phyloP scores from a whole-genome alignment of 371 early-diverging fungal species.

The Lichtheimia hyalospora region DNA sequence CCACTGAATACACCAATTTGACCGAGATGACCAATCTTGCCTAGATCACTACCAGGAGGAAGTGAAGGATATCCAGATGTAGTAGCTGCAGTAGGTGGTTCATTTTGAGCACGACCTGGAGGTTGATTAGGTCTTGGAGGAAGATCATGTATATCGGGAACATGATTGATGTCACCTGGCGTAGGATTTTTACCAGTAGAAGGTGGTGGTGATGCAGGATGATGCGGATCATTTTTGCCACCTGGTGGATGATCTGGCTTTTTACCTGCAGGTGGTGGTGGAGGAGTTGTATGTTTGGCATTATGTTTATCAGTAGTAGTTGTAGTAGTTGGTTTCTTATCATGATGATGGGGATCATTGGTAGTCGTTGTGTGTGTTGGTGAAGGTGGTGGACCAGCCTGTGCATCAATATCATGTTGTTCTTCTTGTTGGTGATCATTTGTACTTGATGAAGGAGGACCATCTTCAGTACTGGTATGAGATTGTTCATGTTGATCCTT shows the following conservation, averaged over 20 bases:
- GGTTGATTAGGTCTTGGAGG: neutral
- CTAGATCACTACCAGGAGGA: constrained; percentile 15
- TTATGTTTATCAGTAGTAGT: neutral
- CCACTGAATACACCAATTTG: constrained; percentile 17
- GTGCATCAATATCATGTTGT: neutral
- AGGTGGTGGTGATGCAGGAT: too few relatives aligned
- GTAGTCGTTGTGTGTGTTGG: constrained; percentile 8
- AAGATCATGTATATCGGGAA: neutral
- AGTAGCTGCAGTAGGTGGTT: constrained; percentile 4
- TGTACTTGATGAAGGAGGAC: too few relatives aligned
- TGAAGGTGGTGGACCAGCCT: constrained; percentile 1
- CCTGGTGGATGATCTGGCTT: too few relatives aligned
- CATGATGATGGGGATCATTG: neutral
- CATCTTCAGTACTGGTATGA: too few relatives aligned
- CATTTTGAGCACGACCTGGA: constrained; percentile 3
- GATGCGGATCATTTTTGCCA: too few relatives aligned
- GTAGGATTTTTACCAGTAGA: too few relatives aligned
- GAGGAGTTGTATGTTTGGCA: too few relatives aligned
- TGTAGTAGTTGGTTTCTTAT: neutral
- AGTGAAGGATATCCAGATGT: constrained; percentile 1
- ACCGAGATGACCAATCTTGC: constrained; percentile 13
- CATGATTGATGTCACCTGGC: too few relatives aligned
- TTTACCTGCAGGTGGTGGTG: too few relatives aligned
- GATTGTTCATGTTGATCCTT: too few relatives aligned
- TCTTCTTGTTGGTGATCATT: too few relatives aligned